phyloP scores from a whole-genome alignment of 2,329 filamentous ascomycete species.

The Coniella vitis region DNA sequence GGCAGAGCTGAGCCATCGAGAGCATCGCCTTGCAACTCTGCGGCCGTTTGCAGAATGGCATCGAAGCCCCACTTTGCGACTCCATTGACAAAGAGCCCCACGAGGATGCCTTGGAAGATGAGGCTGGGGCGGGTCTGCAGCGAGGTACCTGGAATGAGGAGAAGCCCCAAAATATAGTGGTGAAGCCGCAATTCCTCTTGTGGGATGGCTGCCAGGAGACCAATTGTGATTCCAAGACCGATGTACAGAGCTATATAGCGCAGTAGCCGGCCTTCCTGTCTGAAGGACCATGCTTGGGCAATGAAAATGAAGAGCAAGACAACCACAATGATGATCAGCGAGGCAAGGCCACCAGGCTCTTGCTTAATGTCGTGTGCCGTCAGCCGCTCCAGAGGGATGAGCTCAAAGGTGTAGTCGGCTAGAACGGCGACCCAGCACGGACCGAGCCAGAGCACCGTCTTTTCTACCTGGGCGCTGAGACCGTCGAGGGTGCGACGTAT shows the following conservation, averaged over 20 bases:
- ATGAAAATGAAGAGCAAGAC: slow-evolving; percentile 55
- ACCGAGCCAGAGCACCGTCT: slow-evolving; percentile 63
- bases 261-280: slow-evolving; percentile 59
- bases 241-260: slow-evolving; percentile 58
- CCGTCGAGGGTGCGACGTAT: slow-evolving; percentile 49
- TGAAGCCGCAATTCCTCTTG: slow-evolving; percentile 64
- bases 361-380: slow-evolving; percentile 63
- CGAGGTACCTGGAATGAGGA: slow-evolving; percentile 64
- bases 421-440: slow-evolving; percentile 65
- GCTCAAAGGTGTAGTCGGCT: slow-evolving; percentile 70
- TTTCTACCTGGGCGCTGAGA: slow-evolving; percentile 59
- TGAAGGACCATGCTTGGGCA: slow-evolving; percentile 62
- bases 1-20: slow-evolving; percentile 40
- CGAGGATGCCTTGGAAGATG: slow-evolving; percentile 63
- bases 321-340: slow-evolving; percentile 58
- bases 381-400: slow-evolving; percentile 65
- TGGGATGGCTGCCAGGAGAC: slow-evolving; percentile 47
- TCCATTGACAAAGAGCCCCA: slow-evolving; percentile 74
- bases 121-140: slow-evolving; percentile 64
- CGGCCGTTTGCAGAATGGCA: slow-evolving; percentile 61
- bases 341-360: slow-evolving; percentile 62
- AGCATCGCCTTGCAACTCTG: slow-evolving; percentile 45
- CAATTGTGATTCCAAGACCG: slow-evolving; percentile 43
- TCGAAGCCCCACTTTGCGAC: slow-evolving; percentile 71
- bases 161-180: slow-evolving; percentile 66